These are phyloP conservation scores for Paxillus involutus DNA, from an alignment of 768 basidiomycete genomes.

Conservation along the genomic window DNA sequence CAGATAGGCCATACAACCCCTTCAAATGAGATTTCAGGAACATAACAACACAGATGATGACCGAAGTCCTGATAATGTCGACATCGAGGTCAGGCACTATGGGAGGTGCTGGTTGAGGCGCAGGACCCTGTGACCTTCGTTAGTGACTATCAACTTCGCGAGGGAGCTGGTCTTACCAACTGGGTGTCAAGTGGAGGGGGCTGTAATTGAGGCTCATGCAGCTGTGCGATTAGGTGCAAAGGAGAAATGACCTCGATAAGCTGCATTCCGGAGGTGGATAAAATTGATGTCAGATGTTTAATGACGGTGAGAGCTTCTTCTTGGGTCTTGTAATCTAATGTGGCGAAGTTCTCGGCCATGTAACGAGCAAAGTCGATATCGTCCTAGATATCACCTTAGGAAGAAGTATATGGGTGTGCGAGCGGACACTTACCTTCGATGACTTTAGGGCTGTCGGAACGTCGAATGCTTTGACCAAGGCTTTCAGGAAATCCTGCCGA, in stretches of 20 bases:
- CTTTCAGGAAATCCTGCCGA: slow-evolving; percentile 84
- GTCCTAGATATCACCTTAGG: slow-evolving; percentile 42
- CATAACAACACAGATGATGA: slow-evolving; percentile 83
- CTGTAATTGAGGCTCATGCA: slow-evolving; percentile 38
- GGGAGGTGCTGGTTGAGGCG: neutral
- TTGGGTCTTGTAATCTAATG: slow-evolving; percentile 92
- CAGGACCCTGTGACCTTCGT: slow-evolving; percentile 1
- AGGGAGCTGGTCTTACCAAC: slow-evolving; percentile 2
- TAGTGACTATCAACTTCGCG: neutral
- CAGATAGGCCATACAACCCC: slow-evolving; percentile 76
- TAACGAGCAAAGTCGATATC: slow-evolving; percentile 88
- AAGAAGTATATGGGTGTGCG: neutral
- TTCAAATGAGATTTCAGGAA: slow-evolving; percentile 87
- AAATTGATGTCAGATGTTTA: slow-evolving; percentile 69
- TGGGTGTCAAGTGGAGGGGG: neutral
- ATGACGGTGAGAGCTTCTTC: slow-evolving; percentile 91
- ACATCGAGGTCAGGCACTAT: slow-evolving; percentile 11
- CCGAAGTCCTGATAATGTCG: slow-evolving; percentile 59
- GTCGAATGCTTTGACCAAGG: slow-evolving; percentile 81
- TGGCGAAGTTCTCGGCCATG: slow-evolving; percentile 92
- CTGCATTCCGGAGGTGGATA: slow-evolving; percentile 81
- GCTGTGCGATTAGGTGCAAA: slow-evolving; percentile 62
- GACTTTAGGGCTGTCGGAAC: slow-evolving; percentile 57
- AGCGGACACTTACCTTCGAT: slow-evolving; percentile 46
- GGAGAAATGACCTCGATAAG: slow-evolving; percentile 75